Evolutionary conservation across 2,329 filamentous ascomycete species (phyloP).

Genomic region (Drechslera avenae): DNA sequence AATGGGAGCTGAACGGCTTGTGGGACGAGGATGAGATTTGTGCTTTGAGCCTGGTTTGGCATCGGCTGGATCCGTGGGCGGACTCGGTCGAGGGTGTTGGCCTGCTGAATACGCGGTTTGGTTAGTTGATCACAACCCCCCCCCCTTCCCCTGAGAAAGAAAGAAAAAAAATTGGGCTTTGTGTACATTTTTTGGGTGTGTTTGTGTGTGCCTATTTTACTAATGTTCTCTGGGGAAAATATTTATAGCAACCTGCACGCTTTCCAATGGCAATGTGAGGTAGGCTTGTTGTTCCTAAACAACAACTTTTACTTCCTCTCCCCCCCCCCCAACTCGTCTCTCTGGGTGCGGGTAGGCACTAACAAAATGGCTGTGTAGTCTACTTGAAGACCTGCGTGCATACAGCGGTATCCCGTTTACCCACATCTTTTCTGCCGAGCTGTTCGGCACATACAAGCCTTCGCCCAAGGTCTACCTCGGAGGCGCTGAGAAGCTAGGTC

Average conservation of each 20-base stretch:
- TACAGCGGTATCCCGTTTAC: slow-evolving; percentile 67
- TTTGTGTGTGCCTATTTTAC: neutral
- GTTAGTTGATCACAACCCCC: slow-evolving; percentile 31
- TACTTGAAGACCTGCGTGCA: slow-evolving; percentile 68
- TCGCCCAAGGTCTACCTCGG: slow-evolving; percentile 70
- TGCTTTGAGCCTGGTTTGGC: slow-evolving; percentile 67
- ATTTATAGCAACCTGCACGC: slow-evolving; percentile 64
- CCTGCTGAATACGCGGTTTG: slow-evolving; percentile 58
- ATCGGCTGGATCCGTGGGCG: slow-evolving; percentile 71
- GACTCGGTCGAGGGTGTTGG: slow-evolving; percentile 66
- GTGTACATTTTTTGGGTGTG: neutral
- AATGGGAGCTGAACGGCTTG: slow-evolving; percentile 62
- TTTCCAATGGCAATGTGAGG: slow-evolving; percentile 73
- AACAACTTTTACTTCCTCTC: too few species aligned
- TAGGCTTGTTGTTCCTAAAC: neutral
- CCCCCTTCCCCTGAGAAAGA: too few species aligned
- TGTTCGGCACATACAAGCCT: slow-evolving; percentile 78
- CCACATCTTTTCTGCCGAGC: slow-evolving; percentile 67
- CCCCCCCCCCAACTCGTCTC: too few species aligned
- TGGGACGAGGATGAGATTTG: slow-evolving; percentile 56
- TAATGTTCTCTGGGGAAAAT: neutral
- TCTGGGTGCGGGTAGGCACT: too few species aligned
- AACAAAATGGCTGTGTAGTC: slow-evolving; percentile 28
- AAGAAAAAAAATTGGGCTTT: too few species aligned
- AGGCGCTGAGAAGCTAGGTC: slow-evolving; percentile 63